phyloP scores from a whole-genome alignment of 2,329 filamentous ascomycete species.

The Aspergillus ochraceoroseus region DNA sequence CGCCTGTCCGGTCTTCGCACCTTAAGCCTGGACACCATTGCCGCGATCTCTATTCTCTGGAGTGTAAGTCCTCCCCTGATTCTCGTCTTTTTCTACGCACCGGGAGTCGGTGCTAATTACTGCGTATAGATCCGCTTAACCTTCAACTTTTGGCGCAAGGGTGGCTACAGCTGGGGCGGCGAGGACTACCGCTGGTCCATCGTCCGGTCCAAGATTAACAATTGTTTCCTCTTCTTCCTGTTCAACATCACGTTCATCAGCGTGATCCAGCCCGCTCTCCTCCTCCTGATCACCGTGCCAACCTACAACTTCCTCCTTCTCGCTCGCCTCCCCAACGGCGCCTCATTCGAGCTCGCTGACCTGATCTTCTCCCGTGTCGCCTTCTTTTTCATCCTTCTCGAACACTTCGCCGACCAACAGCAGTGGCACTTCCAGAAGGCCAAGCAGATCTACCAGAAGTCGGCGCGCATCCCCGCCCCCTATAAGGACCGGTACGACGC shows the following conservation, averaged over 20 bases:
- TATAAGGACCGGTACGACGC: constrained; percentile 53
- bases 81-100: too few relatives aligned
- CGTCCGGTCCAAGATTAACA: constrained; percentile 60
- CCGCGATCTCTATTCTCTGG: constrained; percentile 70
- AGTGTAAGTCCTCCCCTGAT: constrained; percentile 60
- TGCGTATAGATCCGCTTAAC: constrained; percentile 65
- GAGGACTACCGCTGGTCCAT: constrained; percentile 94
- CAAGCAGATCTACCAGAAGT: constrained; percentile 69
- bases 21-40: constrained; percentile 64
- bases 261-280: constrained; percentile 72
- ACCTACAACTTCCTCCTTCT: constrained; percentile 77
- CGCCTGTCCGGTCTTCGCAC: constrained; percentile 67
- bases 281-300: constrained; percentile 73
- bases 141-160: constrained; percentile 95
- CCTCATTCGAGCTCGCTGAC: constrained; percentile 57
- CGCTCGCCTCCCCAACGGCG: constrained; percentile 55
- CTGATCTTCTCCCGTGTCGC: constrained; percentile 53
- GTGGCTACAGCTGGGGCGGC: constrained; percentile 79
- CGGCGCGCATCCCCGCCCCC: constrained; percentile 61
- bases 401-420: constrained; percentile 83
- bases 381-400: constrained; percentile 56
- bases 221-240: constrained; percentile 74
- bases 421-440: constrained; percentile 87
- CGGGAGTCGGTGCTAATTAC: constrained; percentile 22
- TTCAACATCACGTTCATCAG: constrained; percentile 91